Evolutionary conservation across 495 filamentous ascomycete genomes (phyloP), one percentile per base, ranked within the genome.

Genomic region (Aspergillus nidulans): DNA sequence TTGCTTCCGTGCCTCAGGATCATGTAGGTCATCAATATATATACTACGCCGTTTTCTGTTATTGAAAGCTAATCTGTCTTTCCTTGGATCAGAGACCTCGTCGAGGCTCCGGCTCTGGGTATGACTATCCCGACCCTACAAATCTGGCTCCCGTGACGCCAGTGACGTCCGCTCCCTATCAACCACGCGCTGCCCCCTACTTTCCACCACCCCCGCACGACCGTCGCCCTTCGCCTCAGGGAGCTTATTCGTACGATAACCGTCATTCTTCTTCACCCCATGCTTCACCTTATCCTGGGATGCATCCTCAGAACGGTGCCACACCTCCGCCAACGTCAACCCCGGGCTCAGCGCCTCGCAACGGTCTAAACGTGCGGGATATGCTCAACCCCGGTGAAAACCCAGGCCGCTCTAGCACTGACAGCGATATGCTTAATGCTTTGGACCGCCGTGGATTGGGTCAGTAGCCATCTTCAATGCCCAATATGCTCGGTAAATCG

Each of bases 391-490:
- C 70, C 0, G 69, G 72, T 34, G 75, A 71, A 55, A 66, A 68
- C 32, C 67, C 70, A 39, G 77, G 71, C n/a, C 73, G 78, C 15
- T 78, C 77, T 36, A 78, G 72, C 53, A 76, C 78, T 15, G 80
- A 83, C 56, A 81, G 73, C 52, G 74, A 78, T 55, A 83, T 83
- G 80, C 68, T 83, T 42, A 78, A 81, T 61, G 74, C 76, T 36
- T 59, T 82, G 53, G 79, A 80, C 56, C 74, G 77, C 28, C 73
- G 72, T 20, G 73, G 70, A 5, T 64, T 67, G 32, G 63, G 61
- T 36, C 61, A 70, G 55, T 62, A 61, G 51, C 21, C 13, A 23
- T 4, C 34, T 42, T 3, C 15, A 15, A 21, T 21, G 7, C 12
- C 13, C 56, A 26, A 38, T 50, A n/a, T n/a, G 12, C 12, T 24